Conservation (phyloP, 495 filamentous ascomycete species). For the Lepraria neglecta region DNA sequence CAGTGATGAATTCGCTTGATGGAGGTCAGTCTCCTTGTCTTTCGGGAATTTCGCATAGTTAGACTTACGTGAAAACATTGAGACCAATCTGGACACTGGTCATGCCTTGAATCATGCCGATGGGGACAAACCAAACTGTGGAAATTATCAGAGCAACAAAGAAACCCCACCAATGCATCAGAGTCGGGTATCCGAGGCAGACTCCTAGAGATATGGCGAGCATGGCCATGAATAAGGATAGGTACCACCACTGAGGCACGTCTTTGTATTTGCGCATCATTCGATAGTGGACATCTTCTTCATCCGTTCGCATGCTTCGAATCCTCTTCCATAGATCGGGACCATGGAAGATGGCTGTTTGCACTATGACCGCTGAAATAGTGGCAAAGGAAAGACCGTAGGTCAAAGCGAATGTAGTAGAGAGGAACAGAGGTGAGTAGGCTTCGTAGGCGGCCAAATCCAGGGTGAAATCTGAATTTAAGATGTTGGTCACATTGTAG, state of each 20-base stretch:
- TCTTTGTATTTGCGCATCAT: slow-evolving; percentile 55
- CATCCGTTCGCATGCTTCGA: slow-evolving; percentile 45
- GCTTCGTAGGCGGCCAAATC: slow-evolving; percentile 46
- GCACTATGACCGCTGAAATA: slow-evolving; percentile 49
- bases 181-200: slow-evolving; percentile 46
- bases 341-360: slow-evolving; percentile 51
- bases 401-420: slow-evolving; percentile 51
- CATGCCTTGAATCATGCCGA: slow-evolving; percentile 48
- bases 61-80: slow-evolving; percentile 47
- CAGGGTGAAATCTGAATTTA: slow-evolving; percentile 50
- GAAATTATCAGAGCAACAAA: slow-evolving; percentile 47
- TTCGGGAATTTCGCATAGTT: no score
- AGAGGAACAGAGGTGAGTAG: slow-evolving; percentile 58
- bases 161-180: slow-evolving; percentile 49
- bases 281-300: slow-evolving; percentile 59
- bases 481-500: slow-evolving; percentile 50
- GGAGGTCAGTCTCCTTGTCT: not conserved
- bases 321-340: slow-evolving; percentile 48
- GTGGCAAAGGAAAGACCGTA: slow-evolving; percentile 58
- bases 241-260: slow-evolving; percentile 62
- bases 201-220: slow-evolving; percentile 49
- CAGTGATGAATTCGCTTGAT: slow-evolving; percentile 50
- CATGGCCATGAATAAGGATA: slow-evolving; percentile 41
- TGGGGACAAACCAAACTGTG: slow-evolving; percentile 46
- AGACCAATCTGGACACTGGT: slow-evolving; percentile 50